Base-by-base conservation (phyloP, 129 eudicot genomes). In the Arctium lappa region DNA sequence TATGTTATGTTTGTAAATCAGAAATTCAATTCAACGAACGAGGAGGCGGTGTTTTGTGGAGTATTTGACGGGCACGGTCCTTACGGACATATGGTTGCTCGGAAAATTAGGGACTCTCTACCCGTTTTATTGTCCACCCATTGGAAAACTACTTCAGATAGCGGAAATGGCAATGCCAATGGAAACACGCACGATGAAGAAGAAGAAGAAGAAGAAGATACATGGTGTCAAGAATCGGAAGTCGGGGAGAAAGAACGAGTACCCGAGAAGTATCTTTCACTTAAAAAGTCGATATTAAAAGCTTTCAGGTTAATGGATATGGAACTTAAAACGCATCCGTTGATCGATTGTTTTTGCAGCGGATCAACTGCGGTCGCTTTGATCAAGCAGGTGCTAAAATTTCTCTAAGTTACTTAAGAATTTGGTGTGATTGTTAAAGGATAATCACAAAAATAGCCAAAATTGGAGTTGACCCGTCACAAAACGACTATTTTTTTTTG, bases 31-130 rank as follows among this genome's bases (percentile, higher is more conserved):
- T 88, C 95, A 66, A 87, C 87, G 48, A 79, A 86, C 15, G 97
- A 93, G 29, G 97, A 93, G 29, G 84, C 94, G 32, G 84, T 92
- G 62, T 95, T 95, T 81, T 95, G 99, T 40, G 99, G 99, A 76
- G 99, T 95, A 31, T 95, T 95, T 85, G 98, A 94, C 44, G 98
- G 98, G 80, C 98, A 94, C 78, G 98, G 98, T 73, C 98, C 98
- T 3, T 91, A 88, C 12, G 99, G 99, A 56, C 99, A 93, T 86
- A 85, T 95, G 97, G 99, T 93, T 40, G 97, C 99, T 13, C 91
- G 92, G 81, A 91, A 87, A 93, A 97, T 95, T 75, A 82, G 98
- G 48, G 97, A 95, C 38, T 73, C 86, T 69, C 98, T 95, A 80
- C 99, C 99, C 1, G 85, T 89, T 81, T 63, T 90, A 77, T 80